Evolutionary conservation across 2,329 filamentous ascomycete genomes (phyloP).

Genomic region (Graphilbum ipis-grandicollis): DNA sequence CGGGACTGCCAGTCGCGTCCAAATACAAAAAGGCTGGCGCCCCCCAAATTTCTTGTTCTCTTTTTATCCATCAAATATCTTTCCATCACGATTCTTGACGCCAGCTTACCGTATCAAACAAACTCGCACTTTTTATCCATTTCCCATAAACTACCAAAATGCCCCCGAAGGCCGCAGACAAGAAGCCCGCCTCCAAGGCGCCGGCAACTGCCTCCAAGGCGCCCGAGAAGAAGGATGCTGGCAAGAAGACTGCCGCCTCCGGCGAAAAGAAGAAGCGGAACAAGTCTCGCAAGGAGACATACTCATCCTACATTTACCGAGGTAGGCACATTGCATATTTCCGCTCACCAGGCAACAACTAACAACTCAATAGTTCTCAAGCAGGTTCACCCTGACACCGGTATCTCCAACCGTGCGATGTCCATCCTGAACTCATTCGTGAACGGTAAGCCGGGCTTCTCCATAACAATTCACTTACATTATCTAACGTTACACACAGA

Average conservation of each 20-base stretch:
- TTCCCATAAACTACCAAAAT: constrained; percentile 47
- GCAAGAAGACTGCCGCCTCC: constrained; percentile 95
- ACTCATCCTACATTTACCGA: constrained; percentile 99
- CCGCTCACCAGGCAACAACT: too few species aligned
- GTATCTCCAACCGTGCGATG: constrained; percentile 99
- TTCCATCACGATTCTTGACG: neutral
- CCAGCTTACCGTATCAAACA: too few species aligned
- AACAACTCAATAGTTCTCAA: constrained; percentile 69
- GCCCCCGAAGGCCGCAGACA: constrained; percentile 95
- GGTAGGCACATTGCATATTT: constrained; percentile 38
- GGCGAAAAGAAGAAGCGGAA: constrained; percentile 99
- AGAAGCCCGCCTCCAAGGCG: constrained; percentile 98
- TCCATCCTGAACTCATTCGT: constrained; percentile 99
- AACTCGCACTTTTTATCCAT: too few species aligned
- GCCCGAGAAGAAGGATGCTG: constrained; percentile 96
- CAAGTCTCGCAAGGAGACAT: constrained; percentile 99
- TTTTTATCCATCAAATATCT: constrained; percentile 20
- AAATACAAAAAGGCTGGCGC: constrained; percentile 42
- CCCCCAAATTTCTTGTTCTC: constrained; percentile 26
- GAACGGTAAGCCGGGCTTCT: constrained; percentile 72
- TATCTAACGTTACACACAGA: constrained; percentile 32
- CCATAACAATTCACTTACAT: constrained; percentile 7
- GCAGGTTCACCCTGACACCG: constrained; percentile 98
- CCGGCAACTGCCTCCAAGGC: constrained; percentile 55
- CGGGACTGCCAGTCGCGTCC: constrained; percentile 31